Percentiles rank a stretch among this genome's conserved stretches.
Evolutionary conservation across 371 early-diverging fungal genomes (phyloP).

Genomic region (Mucor sp.): DNA sequence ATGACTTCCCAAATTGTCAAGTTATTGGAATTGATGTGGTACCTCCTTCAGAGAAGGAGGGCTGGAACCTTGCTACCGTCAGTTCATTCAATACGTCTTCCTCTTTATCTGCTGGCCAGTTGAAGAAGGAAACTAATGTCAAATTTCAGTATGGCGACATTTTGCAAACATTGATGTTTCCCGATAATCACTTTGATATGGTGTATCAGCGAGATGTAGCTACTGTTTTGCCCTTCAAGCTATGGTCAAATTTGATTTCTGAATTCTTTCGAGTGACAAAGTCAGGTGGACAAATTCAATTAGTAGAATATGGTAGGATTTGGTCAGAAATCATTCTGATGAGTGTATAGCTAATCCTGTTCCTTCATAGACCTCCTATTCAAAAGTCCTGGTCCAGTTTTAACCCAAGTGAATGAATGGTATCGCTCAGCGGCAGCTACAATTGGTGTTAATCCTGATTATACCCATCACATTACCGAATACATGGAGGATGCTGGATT

Average conservation of each 20-base stretch:
- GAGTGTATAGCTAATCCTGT: background rate
- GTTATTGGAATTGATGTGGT: slow-evolving; percentile 37
- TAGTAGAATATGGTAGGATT: slow-evolving; percentile 46
- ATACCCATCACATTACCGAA: slow-evolving; percentile 17
- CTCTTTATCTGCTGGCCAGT: slow-evolving; percentile 7
- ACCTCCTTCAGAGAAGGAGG: slow-evolving; percentile 26
- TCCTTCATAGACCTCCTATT: slow-evolving; percentile 31
- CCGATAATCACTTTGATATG: slow-evolving; percentile 60
- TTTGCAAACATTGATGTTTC: slow-evolving; percentile 26
- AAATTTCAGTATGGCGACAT: slow-evolving; percentile 38
- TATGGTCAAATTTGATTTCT: slow-evolving; percentile 41
- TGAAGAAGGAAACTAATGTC: background rate
- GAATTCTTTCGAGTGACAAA: slow-evolving; percentile 51
- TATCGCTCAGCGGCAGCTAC: slow-evolving; percentile 27
- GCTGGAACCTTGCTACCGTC: slow-evolving; percentile 9
- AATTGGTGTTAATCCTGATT: slow-evolving; percentile 31
- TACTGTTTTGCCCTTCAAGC: slow-evolving; percentile 37
- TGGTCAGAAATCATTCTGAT: background rate
- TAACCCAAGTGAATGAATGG: slow-evolving; percentile 43
- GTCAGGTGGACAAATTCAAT: slow-evolving; percentile 55
- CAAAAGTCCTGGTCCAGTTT: slow-evolving; percentile 38
- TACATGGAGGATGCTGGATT: slow-evolving; percentile 35
- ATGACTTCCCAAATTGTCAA: slow-evolving; percentile 39
- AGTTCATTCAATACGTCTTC: background rate
- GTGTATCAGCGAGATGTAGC: slow-evolving; percentile 61